phyloP scores from a whole-genome alignment of 2,329 filamentous ascomycete species.

The Epichloe typhina region DNA sequence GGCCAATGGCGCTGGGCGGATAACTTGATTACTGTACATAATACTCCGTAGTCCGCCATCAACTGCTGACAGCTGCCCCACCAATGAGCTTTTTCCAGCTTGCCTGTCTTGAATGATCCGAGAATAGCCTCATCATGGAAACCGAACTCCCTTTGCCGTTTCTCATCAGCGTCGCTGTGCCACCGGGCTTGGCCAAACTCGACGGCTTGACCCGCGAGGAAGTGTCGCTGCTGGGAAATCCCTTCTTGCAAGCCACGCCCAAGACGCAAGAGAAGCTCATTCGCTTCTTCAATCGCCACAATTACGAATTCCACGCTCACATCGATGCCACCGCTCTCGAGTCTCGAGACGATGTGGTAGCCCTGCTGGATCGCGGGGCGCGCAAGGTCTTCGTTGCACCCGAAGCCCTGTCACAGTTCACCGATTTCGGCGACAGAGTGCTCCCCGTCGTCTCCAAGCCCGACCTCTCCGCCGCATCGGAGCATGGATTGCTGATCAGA shows the following conservation, averaged over 20 bases:
- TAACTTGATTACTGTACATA: too few species aligned
- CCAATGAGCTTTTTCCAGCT: background rate
- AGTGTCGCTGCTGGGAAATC: constrained; percentile 43
- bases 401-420: constrained; percentile 48
- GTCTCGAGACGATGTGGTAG: constrained; percentile 59
- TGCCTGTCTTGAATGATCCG: background rate
- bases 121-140: constrained; percentile 36
- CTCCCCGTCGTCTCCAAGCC: constrained; percentile 36
- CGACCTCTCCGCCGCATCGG: constrained; percentile 31
- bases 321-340: constrained; percentile 63
- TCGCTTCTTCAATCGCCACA: constrained; percentile 35
- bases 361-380: constrained; percentile 74
- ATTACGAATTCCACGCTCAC: constrained; percentile 47
- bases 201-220: constrained; percentile 44
- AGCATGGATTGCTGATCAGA: constrained; percentile 38
- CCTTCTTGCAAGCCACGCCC: constrained; percentile 42
- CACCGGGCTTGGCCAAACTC: constrained; percentile 32
- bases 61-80: background rate
- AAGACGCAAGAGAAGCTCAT: constrained; percentile 32
- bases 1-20: too few species aligned
- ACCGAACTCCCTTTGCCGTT: constrained; percentile 51
- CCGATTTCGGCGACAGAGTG: constrained; percentile 43
- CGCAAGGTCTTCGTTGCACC: constrained; percentile 70
- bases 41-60: background rate
- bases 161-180: constrained; percentile 42